Conservation (phyloP, 805 yeast genomes). For the Pichia phayaonensis region DNA sequence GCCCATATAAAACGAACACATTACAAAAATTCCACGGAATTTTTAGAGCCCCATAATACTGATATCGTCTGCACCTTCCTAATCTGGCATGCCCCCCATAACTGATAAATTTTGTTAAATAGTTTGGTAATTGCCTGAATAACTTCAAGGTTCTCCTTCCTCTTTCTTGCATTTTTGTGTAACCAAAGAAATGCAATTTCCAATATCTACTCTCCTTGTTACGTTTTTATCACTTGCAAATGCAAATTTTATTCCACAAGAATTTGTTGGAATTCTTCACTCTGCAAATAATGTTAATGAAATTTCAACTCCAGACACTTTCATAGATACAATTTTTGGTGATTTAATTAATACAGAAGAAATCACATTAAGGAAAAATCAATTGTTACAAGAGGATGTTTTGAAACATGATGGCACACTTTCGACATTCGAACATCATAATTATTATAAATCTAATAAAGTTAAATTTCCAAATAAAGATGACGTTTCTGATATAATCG, state of each 20-base stretch:
- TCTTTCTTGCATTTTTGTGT: background rate
- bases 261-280: background rate
- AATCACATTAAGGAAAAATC: constrained; percentile 5
- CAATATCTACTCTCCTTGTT: background rate
- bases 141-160: too few relatives aligned
- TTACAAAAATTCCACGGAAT: background rate
- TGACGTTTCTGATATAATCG: constrained; percentile 28
- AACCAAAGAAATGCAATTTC: background rate
- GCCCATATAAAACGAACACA: background rate
- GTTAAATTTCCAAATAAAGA: constrained; percentile 29
- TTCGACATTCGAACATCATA: background rate
- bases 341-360: constrained; percentile 14
- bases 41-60: background rate
- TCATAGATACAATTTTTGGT: constrained; percentile 22
- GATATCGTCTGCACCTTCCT: constrained; percentile 3
- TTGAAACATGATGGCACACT: background rate
- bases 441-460: constrained; percentile 17
- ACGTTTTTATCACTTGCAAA: background rate
- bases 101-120: too few relatives aligned
- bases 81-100: background rate
- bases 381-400: constrained; percentile 9
- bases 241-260: constrained; percentile 2
- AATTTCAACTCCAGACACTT: constrained; percentile 7
- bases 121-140: background rate
- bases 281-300: background rate